Evolutionary conservation across 176 grass and related monocot genomes (phyloP), one percentile per base, ranked within the genome.

Genomic region (Raddia distichophylla): DNA sequence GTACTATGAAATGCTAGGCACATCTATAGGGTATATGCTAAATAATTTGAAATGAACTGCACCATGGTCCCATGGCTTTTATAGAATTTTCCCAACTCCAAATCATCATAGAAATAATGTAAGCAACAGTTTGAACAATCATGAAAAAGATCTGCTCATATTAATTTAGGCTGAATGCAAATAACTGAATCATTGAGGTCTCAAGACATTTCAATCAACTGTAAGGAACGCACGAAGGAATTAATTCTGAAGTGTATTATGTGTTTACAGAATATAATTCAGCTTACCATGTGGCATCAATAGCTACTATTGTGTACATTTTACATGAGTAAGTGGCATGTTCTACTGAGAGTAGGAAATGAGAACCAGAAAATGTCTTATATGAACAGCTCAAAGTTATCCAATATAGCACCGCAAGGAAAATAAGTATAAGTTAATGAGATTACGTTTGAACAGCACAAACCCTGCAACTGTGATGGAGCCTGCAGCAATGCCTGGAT

Each of bases 361-460:
- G 61, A 52, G 20, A 54, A 69, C 10, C 14, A 54, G 74, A 0
- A 3, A 2, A 44, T 52, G 18, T 45, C 5, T 16, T 79, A 58
- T 17, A 55, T n/a, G 69, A 74, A 60, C 2, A 84, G 52, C 2
- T 54, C 2, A 74, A 60, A 45, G 4, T n/a, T 8, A 79, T 74
- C 47, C 61, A 69, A 61, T 32, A 69, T 67, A 62, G 47, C 34
- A 70, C 10, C 8, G 13, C 5, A 69, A 80, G 55, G 37, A 5
- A 69, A 72, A 59, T 1, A 34, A 18, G 17, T 57, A 57, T n/a
- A 57, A 59, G 56, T 42, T 82, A 57, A 59, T 27, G 7, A 34
- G 14, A 77, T 72, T 89, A 89, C 87, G 82, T 86, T 89, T 89
- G 32, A 86, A 65, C 44, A 89, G 73, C 50, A 89, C 83, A 7